A percentile compares a stretch with the other conserved stretches of the same genome.
These are phyloP conservation scores for Mrakia hoshinonis DNA, from an alignment of 768 basidiomycete species.

Conservation along the genomic window DNA sequence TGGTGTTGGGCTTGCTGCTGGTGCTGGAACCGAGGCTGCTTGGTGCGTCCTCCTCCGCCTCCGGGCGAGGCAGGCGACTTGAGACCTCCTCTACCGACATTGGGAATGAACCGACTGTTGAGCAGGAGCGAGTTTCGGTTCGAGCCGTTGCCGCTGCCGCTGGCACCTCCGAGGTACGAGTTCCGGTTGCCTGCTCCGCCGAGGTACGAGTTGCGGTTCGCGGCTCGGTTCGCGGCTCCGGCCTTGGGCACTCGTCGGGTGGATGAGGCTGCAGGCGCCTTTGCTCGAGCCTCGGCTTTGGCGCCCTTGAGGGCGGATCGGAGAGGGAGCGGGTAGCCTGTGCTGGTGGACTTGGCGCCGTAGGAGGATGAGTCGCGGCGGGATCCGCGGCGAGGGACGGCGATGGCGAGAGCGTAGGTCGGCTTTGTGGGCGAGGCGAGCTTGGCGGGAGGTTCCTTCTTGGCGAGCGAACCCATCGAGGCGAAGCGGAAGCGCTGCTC, in stretches of 20 bases:
- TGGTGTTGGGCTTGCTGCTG: no score
- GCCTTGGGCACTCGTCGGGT: not conserved
- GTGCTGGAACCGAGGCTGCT: no score
- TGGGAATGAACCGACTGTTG: not conserved
- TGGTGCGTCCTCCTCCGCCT: no score
- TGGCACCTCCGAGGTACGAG: not conserved
- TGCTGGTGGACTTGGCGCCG: not conserved
- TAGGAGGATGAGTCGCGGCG: not conserved
- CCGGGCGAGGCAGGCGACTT: not conserved
- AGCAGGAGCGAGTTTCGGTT: slow-evolving; percentile 18
- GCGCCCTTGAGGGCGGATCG: slow-evolving; percentile 24
- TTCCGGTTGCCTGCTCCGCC: no score
- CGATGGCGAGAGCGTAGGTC: slow-evolving; percentile 11
- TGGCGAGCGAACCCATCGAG: not conserved
- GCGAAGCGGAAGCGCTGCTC: not conserved
- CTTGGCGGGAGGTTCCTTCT: not conserved
- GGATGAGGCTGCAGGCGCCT: not conserved
- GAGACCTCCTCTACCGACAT: not conserved
- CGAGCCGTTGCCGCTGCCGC: not conserved
- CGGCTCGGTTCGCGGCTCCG: no score
- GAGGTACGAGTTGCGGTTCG: not conserved
- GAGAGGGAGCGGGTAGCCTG: slow-evolving; percentile 24
- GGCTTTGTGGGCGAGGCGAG: not conserved
- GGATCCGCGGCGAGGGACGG: not conserved
- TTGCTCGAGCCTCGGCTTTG: not conserved